Evolutionary conservation across 306 rosid genomes (phyloP).

Genomic region (Dalbergia cochinchinensis): DNA sequence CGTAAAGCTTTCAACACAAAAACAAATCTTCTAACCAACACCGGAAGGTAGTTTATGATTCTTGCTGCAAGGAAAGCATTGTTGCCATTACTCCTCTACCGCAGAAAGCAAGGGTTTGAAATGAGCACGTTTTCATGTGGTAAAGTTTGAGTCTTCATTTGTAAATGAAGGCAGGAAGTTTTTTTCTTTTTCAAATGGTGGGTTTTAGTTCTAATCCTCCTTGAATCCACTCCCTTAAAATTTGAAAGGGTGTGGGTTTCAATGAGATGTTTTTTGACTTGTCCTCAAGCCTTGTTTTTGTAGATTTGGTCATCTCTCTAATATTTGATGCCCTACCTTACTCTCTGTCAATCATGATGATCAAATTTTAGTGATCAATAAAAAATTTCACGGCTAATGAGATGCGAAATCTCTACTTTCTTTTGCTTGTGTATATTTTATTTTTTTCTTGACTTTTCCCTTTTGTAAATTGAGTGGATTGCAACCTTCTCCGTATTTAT

Average conservation of each 20-base stretch:
- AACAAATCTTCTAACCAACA: too few species aligned
- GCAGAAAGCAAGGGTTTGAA: constrained; percentile 47
- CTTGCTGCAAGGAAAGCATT: constrained; percentile 47
- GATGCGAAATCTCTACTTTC: constrained; percentile 21
- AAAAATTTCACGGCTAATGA: neutral
- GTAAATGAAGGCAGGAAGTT: neutral
- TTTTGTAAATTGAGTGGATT: too few species aligned
- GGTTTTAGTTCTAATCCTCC: constrained; percentile 39
- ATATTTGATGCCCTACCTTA: constrained; percentile 16
- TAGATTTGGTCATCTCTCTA: constrained; percentile 35
- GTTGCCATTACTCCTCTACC: constrained; percentile 34
- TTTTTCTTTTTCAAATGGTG: neutral
- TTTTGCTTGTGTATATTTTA: neutral
- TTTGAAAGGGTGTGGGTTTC: constrained; percentile 35
- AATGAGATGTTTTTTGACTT: constrained; percentile 49
- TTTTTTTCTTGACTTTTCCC: too few species aligned
- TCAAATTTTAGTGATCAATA: constrained; percentile 54
- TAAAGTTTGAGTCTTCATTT: too few species aligned
- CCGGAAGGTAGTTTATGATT: constrained; percentile 19
- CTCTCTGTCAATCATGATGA: constrained; percentile 28
- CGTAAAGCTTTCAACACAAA: too few species aligned
- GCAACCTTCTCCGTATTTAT: too few species aligned
- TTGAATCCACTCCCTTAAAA: constrained; percentile 11
- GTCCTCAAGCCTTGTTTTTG: neutral
- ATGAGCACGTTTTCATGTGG: too few species aligned